These are phyloP conservation scores for Volutella citrinella DNA, from an alignment of 2,329 filamentous ascomycete genomes.

Conservation along the genomic window DNA sequence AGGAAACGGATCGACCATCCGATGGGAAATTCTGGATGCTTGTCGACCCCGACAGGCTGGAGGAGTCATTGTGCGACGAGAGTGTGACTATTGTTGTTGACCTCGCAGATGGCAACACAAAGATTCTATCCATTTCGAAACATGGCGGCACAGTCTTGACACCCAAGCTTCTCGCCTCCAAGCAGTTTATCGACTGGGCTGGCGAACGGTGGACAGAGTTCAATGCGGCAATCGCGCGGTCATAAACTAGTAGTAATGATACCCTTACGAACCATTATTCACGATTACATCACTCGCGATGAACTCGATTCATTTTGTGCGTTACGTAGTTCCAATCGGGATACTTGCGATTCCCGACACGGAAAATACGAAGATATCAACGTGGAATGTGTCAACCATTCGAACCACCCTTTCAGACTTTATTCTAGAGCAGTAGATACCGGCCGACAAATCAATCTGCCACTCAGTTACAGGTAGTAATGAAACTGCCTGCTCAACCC, in stretches of 20 bases:
- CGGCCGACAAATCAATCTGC: conserved; percentile 65
- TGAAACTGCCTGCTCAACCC: conserved; percentile 50
- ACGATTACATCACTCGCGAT: background rate
- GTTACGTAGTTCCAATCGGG: too few species aligned
- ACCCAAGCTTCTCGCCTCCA: conserved; percentile 62
- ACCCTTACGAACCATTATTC: conserved; percentile 18
- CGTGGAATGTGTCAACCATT: conserved; percentile 67
- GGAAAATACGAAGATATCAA: conserved; percentile 3
- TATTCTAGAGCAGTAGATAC: conserved; percentile 88
- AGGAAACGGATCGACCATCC: conserved; percentile 45
- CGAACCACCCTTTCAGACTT: conserved; percentile 77
- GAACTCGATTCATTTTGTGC: background rate
- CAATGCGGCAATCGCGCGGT: conserved; percentile 27
- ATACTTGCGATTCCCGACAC: too few species aligned
- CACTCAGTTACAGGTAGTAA: conserved; percentile 49
- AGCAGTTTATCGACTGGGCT: conserved; percentile 45
- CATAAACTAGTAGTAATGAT: conserved; percentile 28
- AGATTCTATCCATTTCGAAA: conserved; percentile 75
- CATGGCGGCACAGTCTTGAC: conserved; percentile 72
- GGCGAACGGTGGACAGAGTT: conserved; percentile 35
- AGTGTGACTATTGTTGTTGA: conserved; percentile 81
- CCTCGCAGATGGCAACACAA: conserved; percentile 46
- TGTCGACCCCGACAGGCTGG: conserved; percentile 83
- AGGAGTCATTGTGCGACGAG: conserved; percentile 83
- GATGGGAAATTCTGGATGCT: conserved; percentile 68